Base-by-base conservation (phyloP, 352 stramenopile genomes). In the Phytophthora ohioensis region DNA sequence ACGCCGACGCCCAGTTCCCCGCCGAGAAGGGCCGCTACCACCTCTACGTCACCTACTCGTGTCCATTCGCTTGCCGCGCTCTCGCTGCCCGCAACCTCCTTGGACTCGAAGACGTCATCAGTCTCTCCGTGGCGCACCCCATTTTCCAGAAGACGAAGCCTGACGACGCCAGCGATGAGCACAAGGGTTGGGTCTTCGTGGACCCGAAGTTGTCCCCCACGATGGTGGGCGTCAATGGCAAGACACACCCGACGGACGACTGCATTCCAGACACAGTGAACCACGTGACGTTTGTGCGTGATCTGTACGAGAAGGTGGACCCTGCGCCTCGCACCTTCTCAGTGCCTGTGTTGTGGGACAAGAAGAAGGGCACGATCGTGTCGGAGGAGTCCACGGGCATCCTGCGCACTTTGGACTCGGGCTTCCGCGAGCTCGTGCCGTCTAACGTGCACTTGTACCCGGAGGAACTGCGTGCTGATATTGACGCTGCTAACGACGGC, bases 31-130 rank as follows among this genome's bases (percentile, higher is more conserved):
- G 64, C 13, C 80, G 83, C 34, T 91, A 99, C 75, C 94, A 98
- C 78, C 75, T 99, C 21, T 98, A 98, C 79, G 80, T 99, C 3
- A 84, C 90, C 8, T 88, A 93, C 57, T 92, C 93, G 34, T 99
- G 96, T 76, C 97, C 97, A 27, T 90, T 82, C 32, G 80, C 79
- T 2, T 80, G 76, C 38, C 76, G 79, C 13, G 83, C 80, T 12
- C 67, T 97, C 1, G 79, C 92, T 2, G 83, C 95, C 8, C 81
- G 87, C 56, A 79, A 91, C 8, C 71, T 99, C 35, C 98, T 98
- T 69, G 93, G 93, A 0, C 79, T 99, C 5, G 71, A 99, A 57
- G 84, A 98, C 71, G 71, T 90, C 38, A 91, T 99, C 69, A 80
- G 73, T 0, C 52, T 98, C 7, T 95, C 91, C 7, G 81, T 98